Evolutionary conservation across 2,329 filamentous ascomycete species (phyloP), one percentile per base, ranked within the genome.

Genomic region (Dactylellina sp.): DNA sequence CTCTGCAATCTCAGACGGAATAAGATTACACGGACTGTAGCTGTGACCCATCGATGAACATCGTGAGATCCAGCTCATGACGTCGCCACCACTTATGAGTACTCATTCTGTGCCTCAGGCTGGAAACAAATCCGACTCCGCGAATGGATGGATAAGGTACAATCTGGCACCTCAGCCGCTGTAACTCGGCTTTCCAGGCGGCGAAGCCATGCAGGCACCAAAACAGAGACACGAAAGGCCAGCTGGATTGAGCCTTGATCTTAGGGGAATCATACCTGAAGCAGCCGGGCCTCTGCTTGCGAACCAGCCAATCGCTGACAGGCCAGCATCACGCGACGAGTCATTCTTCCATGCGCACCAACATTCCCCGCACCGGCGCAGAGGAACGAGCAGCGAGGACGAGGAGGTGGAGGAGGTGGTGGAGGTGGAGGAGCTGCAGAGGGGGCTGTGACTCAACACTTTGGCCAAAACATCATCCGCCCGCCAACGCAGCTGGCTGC

Each of bases 371-470:
- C 49, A 53, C 49, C 49, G 49, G 49, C 49, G 28, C 52, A 46
- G 37, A n/a, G n/a, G n/a, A n/a, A n/a, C n/a, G n/a, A n/a, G n/a
- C n/a, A n/a, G n/a, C n/a, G n/a, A n/a, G n/a, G n/a, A n/a, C n/a
- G n/a, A n/a, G n/a, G n/a, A n/a, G n/a, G n/a, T n/a, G n/a, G n/a
- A n/a, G n/a, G n/a, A n/a, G n/a, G n/a, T n/a, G n/a, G n/a, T n/a
- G n/a, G n/a, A n/a, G n/a, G n/a, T n/a, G n/a, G n/a, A n/a, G n/a
- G n/a, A n/a, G n/a, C n/a, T n/a, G n/a, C n/a, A 47, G 50, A 44
- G 44, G 61, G 63, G 62, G 62, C 63, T 68, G 63, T 68, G 63
- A 68, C 53, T 68, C 63, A 68, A 68, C 63, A 60, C 53, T 37
- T 39, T 20, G 28, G 50, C 63, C 40, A 49, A 37, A 53, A 28